Evolutionary conservation across 116 monocot species (phyloP).

Genomic region (Iris pallida): DNA sequence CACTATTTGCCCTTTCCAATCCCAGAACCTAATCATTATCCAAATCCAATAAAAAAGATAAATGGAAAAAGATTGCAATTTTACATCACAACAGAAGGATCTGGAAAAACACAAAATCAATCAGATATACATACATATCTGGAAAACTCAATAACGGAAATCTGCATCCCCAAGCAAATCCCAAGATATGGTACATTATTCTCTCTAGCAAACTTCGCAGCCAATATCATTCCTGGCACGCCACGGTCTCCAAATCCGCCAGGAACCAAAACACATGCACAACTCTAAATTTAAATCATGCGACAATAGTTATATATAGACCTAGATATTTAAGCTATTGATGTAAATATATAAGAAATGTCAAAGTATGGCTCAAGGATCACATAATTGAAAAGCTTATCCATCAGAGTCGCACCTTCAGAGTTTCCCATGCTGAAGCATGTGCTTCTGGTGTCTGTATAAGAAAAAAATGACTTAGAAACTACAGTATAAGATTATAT

Average conservation of each 20-base stretch:
- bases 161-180: conserved; percentile 81
- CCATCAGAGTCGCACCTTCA: conserved; percentile 34
- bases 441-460: conserved; percentile 58
- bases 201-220: conserved; percentile 71
- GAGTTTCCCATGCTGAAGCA: conserved; percentile 56
- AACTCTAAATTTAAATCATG: conserved; percentile 32
- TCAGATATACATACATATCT: conserved; percentile 39
- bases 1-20: conserved; percentile 63
- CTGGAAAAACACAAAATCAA: conserved; percentile 2
- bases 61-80: background rate
- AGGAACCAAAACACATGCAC: conserved; percentile 62
- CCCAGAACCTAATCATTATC: conserved; percentile 36
- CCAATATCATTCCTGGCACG: conserved; percentile 69
- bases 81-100: background rate
- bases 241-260: conserved; percentile 78
- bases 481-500: background rate
- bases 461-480: conserved; percentile 14
- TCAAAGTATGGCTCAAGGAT: background rate
- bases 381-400: background rate
- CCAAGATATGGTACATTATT: conserved; percentile 69
- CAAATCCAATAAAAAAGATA: background rate
- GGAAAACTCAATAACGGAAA: conserved; percentile 67
- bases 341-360: conserved; percentile 3
- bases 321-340: background rate
- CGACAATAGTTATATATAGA: background rate